A percentile compares a stretch with the other conserved stretches of the same genome.
These are phyloP conservation scores for Fulvia fulva DNA, from an alignment of 2,329 filamentous ascomycete genomes.

Conservation along the genomic window DNA sequence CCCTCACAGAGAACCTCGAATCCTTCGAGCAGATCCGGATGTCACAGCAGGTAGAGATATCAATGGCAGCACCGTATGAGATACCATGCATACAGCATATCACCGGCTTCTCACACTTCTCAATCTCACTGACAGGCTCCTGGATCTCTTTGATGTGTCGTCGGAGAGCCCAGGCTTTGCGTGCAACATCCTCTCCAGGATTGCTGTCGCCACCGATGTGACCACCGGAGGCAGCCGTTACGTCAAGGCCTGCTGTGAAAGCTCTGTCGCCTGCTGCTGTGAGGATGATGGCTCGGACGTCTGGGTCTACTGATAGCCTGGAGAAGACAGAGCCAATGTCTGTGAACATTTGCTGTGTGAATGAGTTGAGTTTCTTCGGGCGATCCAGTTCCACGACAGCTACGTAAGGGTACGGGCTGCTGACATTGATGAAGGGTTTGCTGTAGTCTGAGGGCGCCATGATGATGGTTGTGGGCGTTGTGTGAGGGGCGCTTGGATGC, in stretches of 20 bases:
- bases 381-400: constrained; percentile 89
- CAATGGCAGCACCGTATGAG: constrained; percentile 73
- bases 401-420: constrained; percentile 65
- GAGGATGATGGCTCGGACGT: constrained; percentile 72
- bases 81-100: constrained; percentile 78
- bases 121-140: constrained; percentile 67
- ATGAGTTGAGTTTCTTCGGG: constrained; percentile 81
- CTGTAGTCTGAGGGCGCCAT: constrained; percentile 19
- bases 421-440: constrained; percentile 44
- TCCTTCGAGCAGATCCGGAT: constrained; percentile 59
- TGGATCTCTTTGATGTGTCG: constrained; percentile 77
- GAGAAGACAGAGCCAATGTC: constrained; percentile 71
- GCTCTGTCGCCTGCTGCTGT: constrained; percentile 71
- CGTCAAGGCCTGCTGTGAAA: constrained; percentile 80
- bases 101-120: constrained; percentile 87
- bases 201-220: constrained; percentile 7
- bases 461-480: neutral
- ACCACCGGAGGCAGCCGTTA: constrained; percentile 17
- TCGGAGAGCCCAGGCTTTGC: constrained; percentile 46
- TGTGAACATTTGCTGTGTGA: constrained; percentile 72
- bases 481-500: too few relatives aligned
- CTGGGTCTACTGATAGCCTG: constrained; percentile 65
- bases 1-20: constrained; percentile 66
- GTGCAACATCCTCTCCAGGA: constrained; percentile 23
- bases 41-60: constrained; percentile 63